Percentiles rank a stretch among this genome's conserved stretches.
Evolutionary conservation across 2,329 filamentous ascomycete genomes (phyloP).

Genomic region (Orbilia brochopaga): DNA sequence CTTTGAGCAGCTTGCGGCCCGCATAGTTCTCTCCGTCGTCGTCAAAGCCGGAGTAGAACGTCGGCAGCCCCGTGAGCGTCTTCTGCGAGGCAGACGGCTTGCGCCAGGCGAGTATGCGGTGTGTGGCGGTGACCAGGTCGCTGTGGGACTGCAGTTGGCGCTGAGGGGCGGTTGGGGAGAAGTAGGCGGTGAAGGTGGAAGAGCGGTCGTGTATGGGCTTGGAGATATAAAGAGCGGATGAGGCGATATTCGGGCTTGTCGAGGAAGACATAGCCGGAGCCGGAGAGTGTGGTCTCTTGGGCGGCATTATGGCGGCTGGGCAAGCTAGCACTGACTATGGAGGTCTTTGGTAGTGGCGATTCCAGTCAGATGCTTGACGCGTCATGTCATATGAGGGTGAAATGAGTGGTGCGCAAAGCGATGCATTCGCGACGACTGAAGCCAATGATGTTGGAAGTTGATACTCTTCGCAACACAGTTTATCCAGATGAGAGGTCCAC

Average conservation of each 20-base stretch:
- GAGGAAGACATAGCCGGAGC: conserved; percentile 27
- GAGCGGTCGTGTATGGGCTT: conserved; percentile 61
- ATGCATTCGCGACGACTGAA: too few relatives aligned
- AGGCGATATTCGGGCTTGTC: conserved; percentile 30
- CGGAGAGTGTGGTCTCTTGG: conserved; percentile 49
- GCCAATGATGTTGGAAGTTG: too few relatives aligned
- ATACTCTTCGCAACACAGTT: too few relatives aligned
- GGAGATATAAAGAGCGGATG: conserved; percentile 59
- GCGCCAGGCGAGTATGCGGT: conserved; percentile 64
- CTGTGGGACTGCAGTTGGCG: conserved; percentile 60
- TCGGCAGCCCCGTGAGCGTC: conserved; percentile 58
- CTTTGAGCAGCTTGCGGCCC: conserved; percentile 61
- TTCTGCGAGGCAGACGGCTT: conserved; percentile 60
- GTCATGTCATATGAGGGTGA: neutral
- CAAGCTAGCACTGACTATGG: neutral
- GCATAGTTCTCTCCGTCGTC: conserved; percentile 65
- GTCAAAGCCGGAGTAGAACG: conserved; percentile 61
- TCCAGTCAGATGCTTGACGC: neutral
- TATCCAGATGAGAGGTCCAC: too few relatives aligned
- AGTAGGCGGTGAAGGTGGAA: conserved; percentile 63
- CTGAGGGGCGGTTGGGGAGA: conserved; percentile 60
- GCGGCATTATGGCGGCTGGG: conserved; percentile 42
- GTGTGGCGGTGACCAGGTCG: conserved; percentile 61
- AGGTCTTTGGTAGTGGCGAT: neutral
- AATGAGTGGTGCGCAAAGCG: too few relatives aligned